Conservation (phyloP, 1,284 basidiomycete species). For the Ceratobasidium sp. region DNA sequence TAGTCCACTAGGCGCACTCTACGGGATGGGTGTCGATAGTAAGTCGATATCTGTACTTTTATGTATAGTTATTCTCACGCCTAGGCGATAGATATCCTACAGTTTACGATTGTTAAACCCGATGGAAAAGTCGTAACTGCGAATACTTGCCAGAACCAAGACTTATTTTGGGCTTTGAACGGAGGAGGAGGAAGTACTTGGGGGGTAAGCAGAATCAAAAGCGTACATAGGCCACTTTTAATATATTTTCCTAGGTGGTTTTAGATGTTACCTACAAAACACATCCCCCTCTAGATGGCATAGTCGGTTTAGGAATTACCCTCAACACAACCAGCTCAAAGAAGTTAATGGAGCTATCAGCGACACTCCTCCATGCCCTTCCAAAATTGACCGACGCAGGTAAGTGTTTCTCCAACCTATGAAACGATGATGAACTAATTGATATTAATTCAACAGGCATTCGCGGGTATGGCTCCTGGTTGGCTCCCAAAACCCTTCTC, state of each 20-base stretch:
- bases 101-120: slow-evolving; percentile 37
- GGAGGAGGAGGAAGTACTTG: slow-evolving; percentile 45
- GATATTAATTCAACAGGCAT: background rate
- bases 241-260: background rate
- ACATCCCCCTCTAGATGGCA: background rate
- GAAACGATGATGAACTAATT: background rate
- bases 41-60: background rate
- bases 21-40: slow-evolving; percentile 42
- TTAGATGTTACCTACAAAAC: slow-evolving; percentile 32
- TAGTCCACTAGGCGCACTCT: slow-evolving; percentile 17
- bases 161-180: slow-evolving; percentile 47
- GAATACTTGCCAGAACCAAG: slow-evolving; percentile 38
- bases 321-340: slow-evolving; percentile 1
- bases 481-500: background rate
- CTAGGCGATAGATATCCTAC: background rate
- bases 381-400: slow-evolving; percentile 10
- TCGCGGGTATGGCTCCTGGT: background rate
- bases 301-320: background rate
- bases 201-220: background rate
- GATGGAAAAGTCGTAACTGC: slow-evolving; percentile 35
- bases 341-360: background rate
- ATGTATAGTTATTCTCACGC: background rate
- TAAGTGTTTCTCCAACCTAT: background rate
- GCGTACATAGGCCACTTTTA: background rate
- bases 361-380: background rate